Percentiles rank a stretch among this genome's conserved stretches.
Conservation (phyloP, 176 grass and related monocot species). For the Poa annua region DNA sequence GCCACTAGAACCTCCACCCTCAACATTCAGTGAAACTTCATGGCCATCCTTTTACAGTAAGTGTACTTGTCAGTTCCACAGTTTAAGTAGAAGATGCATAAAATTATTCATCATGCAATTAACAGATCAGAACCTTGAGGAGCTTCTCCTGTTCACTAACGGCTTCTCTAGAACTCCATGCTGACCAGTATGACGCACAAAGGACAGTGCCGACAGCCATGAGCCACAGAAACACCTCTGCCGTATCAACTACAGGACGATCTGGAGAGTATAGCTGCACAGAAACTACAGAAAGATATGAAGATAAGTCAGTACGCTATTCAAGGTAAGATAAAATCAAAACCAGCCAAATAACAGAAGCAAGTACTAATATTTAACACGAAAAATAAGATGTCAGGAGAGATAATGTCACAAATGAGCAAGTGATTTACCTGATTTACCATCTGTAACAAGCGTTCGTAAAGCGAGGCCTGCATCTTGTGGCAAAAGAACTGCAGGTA, state of each 20-base stretch:
- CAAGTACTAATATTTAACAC: neutral
- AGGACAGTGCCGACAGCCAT: slow-evolving; percentile 97
- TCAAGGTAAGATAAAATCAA: slow-evolving; percentile 13
- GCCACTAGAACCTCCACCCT: slow-evolving; percentile 63
- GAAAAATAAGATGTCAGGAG: slow-evolving; percentile 18
- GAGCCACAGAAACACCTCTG: slow-evolving; percentile 97
- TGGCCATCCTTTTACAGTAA: slow-evolving; percentile 74
- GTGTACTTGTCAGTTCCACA: slow-evolving; percentile 35
- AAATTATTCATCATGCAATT: slow-evolving; percentile 19
- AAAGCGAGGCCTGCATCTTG: slow-evolving; percentile 60
- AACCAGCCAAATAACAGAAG: slow-evolving; percentile 3
- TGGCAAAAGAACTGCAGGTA: slow-evolving; percentile 54
- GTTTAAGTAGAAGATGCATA: slow-evolving; percentile 26
- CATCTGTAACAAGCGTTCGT: slow-evolving; percentile 47
- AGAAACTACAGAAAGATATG: slow-evolving; percentile 57
- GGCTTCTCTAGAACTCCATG: slow-evolving; percentile 85
- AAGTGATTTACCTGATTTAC: slow-evolving; percentile 53
- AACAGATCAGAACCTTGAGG: slow-evolving; percentile 67
- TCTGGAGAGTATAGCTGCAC: slow-evolving; percentile 92
- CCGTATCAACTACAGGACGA: slow-evolving; percentile 84
- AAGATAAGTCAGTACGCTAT: slow-evolving; percentile 33
- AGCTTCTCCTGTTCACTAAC: slow-evolving; percentile 82
- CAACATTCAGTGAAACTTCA: slow-evolving; percentile 61
- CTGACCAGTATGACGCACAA: slow-evolving; percentile 95
- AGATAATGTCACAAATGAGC: neutral